phyloP scores from a whole-genome alignment of 768 basidiomycete species.

The Strobilomyces dryophilus region DNA sequence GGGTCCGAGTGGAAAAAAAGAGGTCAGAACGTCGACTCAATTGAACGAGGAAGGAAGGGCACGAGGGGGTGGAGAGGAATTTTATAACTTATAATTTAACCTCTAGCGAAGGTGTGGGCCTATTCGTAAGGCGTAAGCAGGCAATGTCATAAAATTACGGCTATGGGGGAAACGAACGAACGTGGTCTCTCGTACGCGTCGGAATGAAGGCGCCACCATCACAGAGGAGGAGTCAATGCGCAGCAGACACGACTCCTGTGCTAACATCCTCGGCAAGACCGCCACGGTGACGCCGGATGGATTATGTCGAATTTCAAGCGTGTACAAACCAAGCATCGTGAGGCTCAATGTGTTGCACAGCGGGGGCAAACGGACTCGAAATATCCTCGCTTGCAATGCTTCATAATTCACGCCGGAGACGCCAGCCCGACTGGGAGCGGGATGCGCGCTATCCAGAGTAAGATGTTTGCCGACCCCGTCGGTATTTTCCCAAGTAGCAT shows the following conservation, averaged over 20 bases:
- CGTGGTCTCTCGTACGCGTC: conserved; percentile 5
- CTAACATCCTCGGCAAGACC: not conserved
- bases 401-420: not conserved
- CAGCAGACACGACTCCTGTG: conserved; percentile 3
- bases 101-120: not conserved
- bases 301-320: conserved; percentile 1
- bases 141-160: conserved; percentile 17
- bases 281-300: not conserved
- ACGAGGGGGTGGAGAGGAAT: not conserved
- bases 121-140: conserved; percentile 15
- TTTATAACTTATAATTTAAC: conserved; percentile 16
- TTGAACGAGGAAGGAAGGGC: not conserved
- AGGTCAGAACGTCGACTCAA: not conserved
- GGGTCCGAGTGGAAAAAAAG: not conserved
- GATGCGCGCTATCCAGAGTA: not conserved
- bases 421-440: not conserved
- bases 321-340: not conserved
- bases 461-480: not conserved
- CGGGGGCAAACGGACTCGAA: not conserved
- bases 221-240: not conserved
- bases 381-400: not conserved
- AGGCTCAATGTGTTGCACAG: not conserved
- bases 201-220: conserved; percentile 22
- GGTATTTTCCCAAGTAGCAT: conserved; percentile 3
- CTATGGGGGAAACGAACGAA: conserved; percentile 5